A percentile compares a stretch with the other conserved stretches of the same genome.
Evolutionary conservation across 257 asterid species (phyloP).

Genomic region (Rubia yunnanensis): DNA sequence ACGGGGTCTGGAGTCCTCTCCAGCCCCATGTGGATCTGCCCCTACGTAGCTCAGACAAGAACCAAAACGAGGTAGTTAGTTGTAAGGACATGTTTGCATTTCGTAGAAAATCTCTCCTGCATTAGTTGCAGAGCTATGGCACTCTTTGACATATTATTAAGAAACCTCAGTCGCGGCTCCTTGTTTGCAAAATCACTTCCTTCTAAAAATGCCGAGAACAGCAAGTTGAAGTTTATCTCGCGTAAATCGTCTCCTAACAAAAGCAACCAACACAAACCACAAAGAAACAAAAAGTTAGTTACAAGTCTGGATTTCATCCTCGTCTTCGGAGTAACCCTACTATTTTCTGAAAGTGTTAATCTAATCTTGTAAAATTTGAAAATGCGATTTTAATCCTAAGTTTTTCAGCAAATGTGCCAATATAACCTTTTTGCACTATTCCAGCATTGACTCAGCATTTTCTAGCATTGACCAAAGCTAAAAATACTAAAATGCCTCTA

Average conservation of each 20-base stretch:
- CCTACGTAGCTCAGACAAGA: conserved; percentile 6
- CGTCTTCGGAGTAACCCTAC: too few species aligned
- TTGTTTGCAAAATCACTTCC: conserved; percentile 17
- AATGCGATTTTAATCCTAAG: too few species aligned
- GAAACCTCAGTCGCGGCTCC: conserved; percentile 25
- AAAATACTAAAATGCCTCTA: too few species aligned
- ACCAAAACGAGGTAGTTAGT: neutral
- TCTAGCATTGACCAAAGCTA: too few species aligned
- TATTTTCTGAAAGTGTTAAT: too few species aligned
- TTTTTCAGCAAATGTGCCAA: too few species aligned
- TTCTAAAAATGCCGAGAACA: neutral
- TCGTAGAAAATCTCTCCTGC: conserved; percentile 80
- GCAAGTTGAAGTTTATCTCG: neutral
- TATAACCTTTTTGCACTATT: too few species aligned
- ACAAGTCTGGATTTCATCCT: conserved; percentile 37
- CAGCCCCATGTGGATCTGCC: too few species aligned
- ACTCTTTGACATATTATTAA: conserved; percentile 46
- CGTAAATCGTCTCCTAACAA: neutral
- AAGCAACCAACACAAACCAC: neutral
- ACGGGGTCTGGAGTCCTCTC: too few species aligned
- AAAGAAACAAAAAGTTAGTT: neutral
- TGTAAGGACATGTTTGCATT: neutral
- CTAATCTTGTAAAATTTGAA: too few species aligned
- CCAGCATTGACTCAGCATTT: too few species aligned
- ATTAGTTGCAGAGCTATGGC: conserved; percentile 55